These are phyloP conservation scores for Dorcoceras hygrometricum DNA, from an alignment of 257 asterid genomes.

Conservation along the genomic window DNA sequence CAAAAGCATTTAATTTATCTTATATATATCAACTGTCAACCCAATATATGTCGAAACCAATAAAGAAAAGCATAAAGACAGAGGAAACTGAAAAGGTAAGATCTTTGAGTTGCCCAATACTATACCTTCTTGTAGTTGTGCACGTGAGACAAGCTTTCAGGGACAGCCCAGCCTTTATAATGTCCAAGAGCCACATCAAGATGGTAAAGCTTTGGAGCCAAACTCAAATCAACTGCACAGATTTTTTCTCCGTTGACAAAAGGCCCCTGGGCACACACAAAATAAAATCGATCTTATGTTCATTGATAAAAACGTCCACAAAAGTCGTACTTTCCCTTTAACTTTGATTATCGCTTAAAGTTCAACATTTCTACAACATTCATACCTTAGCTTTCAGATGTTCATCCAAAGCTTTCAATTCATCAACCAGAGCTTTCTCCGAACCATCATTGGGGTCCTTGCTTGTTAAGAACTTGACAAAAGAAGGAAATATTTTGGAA, in stretches of 20 bases:
- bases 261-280: constrained; percentile 49
- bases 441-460: constrained; percentile 72
- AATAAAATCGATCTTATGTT: not conserved
- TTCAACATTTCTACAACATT: not conserved
- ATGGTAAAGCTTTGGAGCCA: constrained; percentile 77
- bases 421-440: constrained; percentile 61
- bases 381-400: constrained; percentile 65
- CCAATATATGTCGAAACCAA: not conserved
- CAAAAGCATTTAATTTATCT: not conserved
- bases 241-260: constrained; percentile 57
- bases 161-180: constrained; percentile 69
- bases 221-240: constrained; percentile 63
- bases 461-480: constrained; percentile 70
- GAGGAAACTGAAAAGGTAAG: not conserved
- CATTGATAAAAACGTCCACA: not conserved
- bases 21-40: not conserved
- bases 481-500: constrained; percentile 60
- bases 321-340: no score
- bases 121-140: constrained; percentile 60
- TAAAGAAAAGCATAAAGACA: not conserved
- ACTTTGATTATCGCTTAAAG: not conserved
- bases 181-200: constrained; percentile 67
- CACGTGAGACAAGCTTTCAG: constrained; percentile 55
- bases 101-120: not conserved
- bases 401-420: constrained; percentile 68